These are phyloP conservation scores for Anastatica hierochuntica DNA, from an alignment of 345 rosid genomes.

Conservation along the genomic window DNA sequence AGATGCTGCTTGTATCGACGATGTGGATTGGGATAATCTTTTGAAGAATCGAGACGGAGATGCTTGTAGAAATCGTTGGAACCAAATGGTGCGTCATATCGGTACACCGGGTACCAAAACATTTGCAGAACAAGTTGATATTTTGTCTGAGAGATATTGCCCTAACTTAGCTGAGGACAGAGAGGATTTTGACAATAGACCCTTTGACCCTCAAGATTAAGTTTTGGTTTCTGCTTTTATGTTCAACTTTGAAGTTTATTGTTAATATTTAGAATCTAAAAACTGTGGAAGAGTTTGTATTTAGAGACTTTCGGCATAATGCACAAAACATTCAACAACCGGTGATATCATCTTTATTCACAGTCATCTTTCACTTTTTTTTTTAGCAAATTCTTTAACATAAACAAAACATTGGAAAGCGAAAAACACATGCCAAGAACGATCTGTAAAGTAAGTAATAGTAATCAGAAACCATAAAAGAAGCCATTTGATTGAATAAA, in stretches of 20 bases:
- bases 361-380: not conserved
- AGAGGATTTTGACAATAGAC: conserved; percentile 40
- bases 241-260: not conserved
- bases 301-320: no score
- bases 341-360: conserved; percentile 6
- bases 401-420: conserved; percentile 15
- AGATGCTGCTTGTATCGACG: conserved; percentile 71
- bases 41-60: conserved; percentile 54
- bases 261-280: no score
- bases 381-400: conserved; percentile 10
- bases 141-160: conserved; percentile 42
- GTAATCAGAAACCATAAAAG: no score
- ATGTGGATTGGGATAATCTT: conserved; percentile 74
- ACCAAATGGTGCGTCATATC: conserved; percentile 56
- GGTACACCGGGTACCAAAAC: conserved; percentile 31
- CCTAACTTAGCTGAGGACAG: conserved; percentile 52
- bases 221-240: no score
- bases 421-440: conserved; percentile 14
- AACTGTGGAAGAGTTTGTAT: no score
- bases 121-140: conserved; percentile 58
- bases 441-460: conserved; percentile 23
- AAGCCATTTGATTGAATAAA: no score
- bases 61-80: conserved; percentile 54
- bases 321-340: not conserved
- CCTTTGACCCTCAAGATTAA: conserved; percentile 27